Percentiles rank a stretch among this genome's conserved stretches.
phyloP scores from a whole-genome alignment of 2,329 filamentous ascomycete species.

The Fonsecaea monophora region DNA sequence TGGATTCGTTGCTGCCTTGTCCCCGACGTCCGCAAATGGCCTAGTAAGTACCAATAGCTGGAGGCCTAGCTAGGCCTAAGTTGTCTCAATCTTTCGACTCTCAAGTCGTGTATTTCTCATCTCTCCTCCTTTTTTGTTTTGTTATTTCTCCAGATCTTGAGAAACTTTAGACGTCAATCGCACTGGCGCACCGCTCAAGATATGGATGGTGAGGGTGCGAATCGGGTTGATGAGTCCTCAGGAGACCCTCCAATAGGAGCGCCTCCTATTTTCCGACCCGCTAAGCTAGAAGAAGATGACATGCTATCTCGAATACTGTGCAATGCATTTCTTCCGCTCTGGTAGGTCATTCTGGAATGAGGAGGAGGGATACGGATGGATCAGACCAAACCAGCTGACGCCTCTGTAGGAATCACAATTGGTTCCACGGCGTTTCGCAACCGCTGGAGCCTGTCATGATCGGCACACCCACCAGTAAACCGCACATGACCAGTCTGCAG shows the following conservation, averaged over 20 bases:
- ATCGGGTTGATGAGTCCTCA: neutral
- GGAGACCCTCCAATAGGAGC: neutral
- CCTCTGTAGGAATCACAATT: conserved; percentile 33
- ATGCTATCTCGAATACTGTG: conserved; percentile 31
- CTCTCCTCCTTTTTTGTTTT: neutral
- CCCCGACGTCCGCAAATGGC: neutral
- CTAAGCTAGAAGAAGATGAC: conserved; percentile 26
- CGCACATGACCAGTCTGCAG: conserved; percentile 26
- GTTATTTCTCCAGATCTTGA: too few species aligned
- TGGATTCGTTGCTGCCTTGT: neutral
- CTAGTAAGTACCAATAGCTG: neutral
- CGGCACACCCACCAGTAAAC: conserved; percentile 10
- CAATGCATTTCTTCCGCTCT: conserved; percentile 35
- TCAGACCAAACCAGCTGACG: conserved; percentile 1
- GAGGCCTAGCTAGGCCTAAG: neutral
- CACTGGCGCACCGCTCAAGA: neutral
- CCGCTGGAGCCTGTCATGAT: conserved; percentile 25
- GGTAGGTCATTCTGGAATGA: conserved; percentile 15
- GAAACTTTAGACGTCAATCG: neutral
- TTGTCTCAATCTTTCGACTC: neutral
- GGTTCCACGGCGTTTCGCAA: conserved; percentile 29
- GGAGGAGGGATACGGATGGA: neutral
- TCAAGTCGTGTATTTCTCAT: too few species aligned
- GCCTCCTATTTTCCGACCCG: conserved; percentile 20
- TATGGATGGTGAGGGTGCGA: neutral